phyloP scores from a whole-genome alignment of 2,329 filamentous ascomycete species.

The Cordyceps cicadae region DNA sequence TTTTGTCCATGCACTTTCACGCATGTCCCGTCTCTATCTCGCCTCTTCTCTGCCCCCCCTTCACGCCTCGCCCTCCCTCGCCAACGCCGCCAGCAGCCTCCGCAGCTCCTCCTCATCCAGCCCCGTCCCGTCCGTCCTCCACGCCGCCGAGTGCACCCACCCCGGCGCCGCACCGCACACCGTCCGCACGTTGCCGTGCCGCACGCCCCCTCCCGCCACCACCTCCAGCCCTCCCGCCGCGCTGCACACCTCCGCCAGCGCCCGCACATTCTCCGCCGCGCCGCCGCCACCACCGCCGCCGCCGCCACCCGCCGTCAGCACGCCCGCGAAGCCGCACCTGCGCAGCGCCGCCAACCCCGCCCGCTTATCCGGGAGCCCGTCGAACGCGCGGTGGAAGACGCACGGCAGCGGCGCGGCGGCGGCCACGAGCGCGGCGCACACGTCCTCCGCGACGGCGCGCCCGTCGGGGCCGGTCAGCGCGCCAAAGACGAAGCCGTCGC shows the following conservation, averaged over 20 bases:
- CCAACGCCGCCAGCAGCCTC: not conserved
- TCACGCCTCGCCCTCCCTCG: not conserved
- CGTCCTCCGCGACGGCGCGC: slow-evolving; percentile 28
- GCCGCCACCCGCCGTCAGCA: slow-evolving; percentile 45
- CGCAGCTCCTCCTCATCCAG: slow-evolving; percentile 22
- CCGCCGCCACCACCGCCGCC: slow-evolving; percentile 24
- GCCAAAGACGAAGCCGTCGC: slow-evolving; percentile 52
- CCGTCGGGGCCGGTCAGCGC: slow-evolving; percentile 27
- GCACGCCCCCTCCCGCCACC: slow-evolving; percentile 44
- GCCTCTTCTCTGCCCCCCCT: no score
- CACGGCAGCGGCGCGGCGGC: slow-evolving; percentile 35
- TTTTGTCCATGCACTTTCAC: not conserved
- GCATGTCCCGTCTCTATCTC: not conserved
- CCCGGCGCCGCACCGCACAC: slow-evolving; percentile 13
- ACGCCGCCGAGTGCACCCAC: slow-evolving; percentile 43
- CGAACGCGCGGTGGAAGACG: slow-evolving; percentile 51
- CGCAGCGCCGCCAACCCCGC: slow-evolving; percentile 27
- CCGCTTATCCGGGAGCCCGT: slow-evolving; percentile 31
- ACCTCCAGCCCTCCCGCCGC: slow-evolving; percentile 32
- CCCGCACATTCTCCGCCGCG: slow-evolving; percentile 31
- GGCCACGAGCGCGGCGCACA: slow-evolving; percentile 33
- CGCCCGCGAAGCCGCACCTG: slow-evolving; percentile 38
- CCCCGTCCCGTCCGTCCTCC: slow-evolving; percentile 18
- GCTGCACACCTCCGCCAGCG: slow-evolving; percentile 23
- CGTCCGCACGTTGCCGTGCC: slow-evolving; percentile 29